Conservation (phyloP, 192 early-diverging fungal species). For the Entomortierella beljakovae region DNA sequence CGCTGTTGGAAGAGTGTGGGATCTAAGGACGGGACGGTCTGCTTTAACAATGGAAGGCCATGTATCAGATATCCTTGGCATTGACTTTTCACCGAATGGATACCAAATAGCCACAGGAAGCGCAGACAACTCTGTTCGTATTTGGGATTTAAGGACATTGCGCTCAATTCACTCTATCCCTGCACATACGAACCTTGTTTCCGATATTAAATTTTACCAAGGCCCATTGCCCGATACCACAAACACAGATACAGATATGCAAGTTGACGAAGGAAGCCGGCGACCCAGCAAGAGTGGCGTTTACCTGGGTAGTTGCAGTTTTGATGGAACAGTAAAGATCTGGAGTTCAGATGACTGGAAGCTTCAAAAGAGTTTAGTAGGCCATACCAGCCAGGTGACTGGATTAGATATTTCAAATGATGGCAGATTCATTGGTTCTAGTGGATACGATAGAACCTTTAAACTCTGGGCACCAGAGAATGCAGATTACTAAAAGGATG, state of each 20-base stretch:
- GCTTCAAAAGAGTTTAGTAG: conserved; percentile 86
- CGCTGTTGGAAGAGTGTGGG: conserved; percentile 95
- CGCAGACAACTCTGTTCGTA: conserved; percentile 90
- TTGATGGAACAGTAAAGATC: conserved; percentile 93
- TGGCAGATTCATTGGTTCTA: conserved; percentile 86
- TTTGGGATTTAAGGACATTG: conserved; percentile 92
- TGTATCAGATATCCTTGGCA: conserved; percentile 85
- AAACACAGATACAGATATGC: conserved; percentile 44
- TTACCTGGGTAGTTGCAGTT: conserved; percentile 83
- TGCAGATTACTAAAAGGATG: conserved; percentile 33
- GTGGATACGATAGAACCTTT: conserved; percentile 94
- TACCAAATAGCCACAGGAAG: conserved; percentile 93
- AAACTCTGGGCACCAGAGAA: conserved; percentile 85
- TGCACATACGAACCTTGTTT: conserved; percentile 92
- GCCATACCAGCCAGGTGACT: conserved; percentile 92
- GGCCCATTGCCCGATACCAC: conserved; percentile 6
- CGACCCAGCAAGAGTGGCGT: conserved; percentile 66
- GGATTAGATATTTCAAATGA: conserved; percentile 86
- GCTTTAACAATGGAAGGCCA: conserved; percentile 92
- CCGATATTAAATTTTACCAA: conserved; percentile 77
- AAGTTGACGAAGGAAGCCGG: conserved; percentile 39
- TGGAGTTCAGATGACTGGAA: conserved; percentile 97
- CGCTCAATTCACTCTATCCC: conserved; percentile 86
- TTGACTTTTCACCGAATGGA: conserved; percentile 95
- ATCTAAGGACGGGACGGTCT: conserved; percentile 90